Conservation (phyloP, 495 filamentous ascomycete species). For the Terfezia boudieri region DNA sequence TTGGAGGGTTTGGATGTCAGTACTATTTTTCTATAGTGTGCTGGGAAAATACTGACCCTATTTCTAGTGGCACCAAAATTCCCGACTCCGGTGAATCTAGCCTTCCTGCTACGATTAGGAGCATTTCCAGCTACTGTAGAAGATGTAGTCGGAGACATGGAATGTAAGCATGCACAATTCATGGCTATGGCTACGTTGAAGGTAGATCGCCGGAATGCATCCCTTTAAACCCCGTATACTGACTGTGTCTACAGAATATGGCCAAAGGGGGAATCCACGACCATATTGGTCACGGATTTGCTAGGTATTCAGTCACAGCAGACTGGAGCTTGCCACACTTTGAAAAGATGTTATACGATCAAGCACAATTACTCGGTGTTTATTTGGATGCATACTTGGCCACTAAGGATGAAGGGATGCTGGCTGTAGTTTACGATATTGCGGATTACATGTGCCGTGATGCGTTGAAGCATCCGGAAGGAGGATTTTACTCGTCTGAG, state of each 20-base stretch:
- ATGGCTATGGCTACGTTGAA: conserved; percentile 68
- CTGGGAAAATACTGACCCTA: background rate
- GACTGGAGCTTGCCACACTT: conserved; percentile 92
- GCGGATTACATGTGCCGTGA: conserved; percentile 56
- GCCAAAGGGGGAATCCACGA: conserved; percentile 74
- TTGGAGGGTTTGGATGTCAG: conserved; percentile 51
- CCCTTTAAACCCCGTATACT: background rate
- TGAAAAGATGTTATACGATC: conserved; percentile 96
- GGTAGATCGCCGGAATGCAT: conserved; percentile 3
- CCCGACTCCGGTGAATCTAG: conserved; percentile 65
- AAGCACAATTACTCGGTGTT: conserved; percentile 63
- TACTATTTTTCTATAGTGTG: background rate
- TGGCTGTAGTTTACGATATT: conserved; percentile 62
- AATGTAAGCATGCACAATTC: conserved; percentile 46
- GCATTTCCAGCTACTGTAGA: conserved; percentile 47
- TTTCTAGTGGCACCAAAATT: conserved; percentile 50
- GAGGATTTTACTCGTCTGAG: conserved; percentile 76
- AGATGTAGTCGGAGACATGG: conserved; percentile 67
- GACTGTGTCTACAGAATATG: conserved; percentile 28
- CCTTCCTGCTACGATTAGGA: conserved; percentile 56
- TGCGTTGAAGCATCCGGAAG: conserved; percentile 39
- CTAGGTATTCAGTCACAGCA: conserved; percentile 68
- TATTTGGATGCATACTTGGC: conserved; percentile 77
- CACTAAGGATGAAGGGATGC: conserved; percentile 44
- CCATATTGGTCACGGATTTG: conserved; percentile 79